Base-by-base conservation (phyloP, 345 rosid species). In the Erysimum cheiranthoides region DNA sequence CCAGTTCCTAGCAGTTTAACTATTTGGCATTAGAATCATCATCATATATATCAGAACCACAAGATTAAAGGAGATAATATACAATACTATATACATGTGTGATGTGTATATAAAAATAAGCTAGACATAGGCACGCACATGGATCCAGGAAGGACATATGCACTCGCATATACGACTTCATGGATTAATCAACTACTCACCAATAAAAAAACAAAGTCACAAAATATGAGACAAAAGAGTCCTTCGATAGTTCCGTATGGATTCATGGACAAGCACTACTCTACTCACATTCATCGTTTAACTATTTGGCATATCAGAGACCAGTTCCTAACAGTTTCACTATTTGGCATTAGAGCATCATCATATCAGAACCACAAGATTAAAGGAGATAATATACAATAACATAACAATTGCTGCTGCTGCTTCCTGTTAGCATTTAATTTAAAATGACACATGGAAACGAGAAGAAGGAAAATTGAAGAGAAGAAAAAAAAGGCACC, bases 361-460 rank as follows among this genome's bases (percentile, higher is more conserved):
- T 21, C 25, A 21, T 21, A 21, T 21, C 25, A 21, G 25, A 21
- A 21, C 25, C 25, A 21, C 25, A 21, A 21, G 25, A 21, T 21
- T 21, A 21, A 21, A 21, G 25, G 25, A 21, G 25, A 21, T 21
- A 21, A 21, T 21, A 21, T 21, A 21, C 25, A 21, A 21, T 21
- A 21, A 0, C 25, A 21, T 21, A 21, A 21, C 25, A 21, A 21
- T 21, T 21, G 75, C 45, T 77, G 80, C 61, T 83, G 89, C 62
- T 90, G 99, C 88, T 85, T 89, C 89, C 97, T 95, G 94, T 69
- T 49, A 65, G 49, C 42, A 56, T 67, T 57, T 57, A 4, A 27
- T 68, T 54, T 47, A 47, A 25, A 32, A 56, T 42, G 63, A 45
- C 17, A 16, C n/a, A 51, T 5, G 69, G 13, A 69, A 61, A 17